Evolutionary conservation across 2,329 filamentous ascomycete species (phyloP).

Genomic region (Calonectria leucothoes): DNA sequence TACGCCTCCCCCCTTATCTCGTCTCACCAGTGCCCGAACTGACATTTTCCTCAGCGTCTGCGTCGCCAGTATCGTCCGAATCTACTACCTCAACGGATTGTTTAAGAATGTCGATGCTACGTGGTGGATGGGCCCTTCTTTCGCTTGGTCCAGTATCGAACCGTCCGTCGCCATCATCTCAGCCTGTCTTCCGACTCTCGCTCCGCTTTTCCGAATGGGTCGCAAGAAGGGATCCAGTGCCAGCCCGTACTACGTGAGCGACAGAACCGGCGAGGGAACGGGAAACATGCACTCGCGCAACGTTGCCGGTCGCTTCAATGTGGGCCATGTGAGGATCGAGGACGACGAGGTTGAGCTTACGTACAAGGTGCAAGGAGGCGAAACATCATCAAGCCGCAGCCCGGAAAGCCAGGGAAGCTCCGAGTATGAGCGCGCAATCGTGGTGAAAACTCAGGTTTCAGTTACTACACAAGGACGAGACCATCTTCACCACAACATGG

Average conservation of each 20-base stretch:
- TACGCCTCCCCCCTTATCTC: not conserved
- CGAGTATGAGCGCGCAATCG: conserved; percentile 18
- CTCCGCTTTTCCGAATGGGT: conserved; percentile 22
- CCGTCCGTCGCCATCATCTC: conserved; percentile 28
- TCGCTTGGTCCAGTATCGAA: conserved; percentile 29
- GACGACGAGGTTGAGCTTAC: conserved; percentile 28
- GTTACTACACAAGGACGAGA: conserved; percentile 10
- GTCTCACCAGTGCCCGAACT: not conserved
- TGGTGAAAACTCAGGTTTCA: conserved; percentile 18
- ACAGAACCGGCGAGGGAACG: conserved; percentile 8
- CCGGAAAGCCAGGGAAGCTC: conserved; percentile 21
- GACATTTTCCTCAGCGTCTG: conserved; percentile 14
- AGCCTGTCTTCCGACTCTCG: conserved; percentile 26
- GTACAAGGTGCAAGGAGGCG: conserved; percentile 22
- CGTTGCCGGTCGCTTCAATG: conserved; percentile 20
- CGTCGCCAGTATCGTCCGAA: conserved; percentile 27
- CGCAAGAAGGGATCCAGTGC: conserved; percentile 16
- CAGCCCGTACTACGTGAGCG: conserved; percentile 18
- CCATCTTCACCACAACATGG: not conserved
- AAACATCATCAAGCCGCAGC: not conserved
- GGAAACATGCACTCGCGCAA: conserved; percentile 19
- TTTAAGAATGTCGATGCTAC: conserved; percentile 19
- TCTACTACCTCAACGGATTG: conserved; percentile 26
- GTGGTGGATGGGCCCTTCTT: conserved; percentile 27
- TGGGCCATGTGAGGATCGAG: conserved; percentile 17